Conservation (phyloP, 768 basidiomycete genomes). For the Terana coerulea region DNA sequence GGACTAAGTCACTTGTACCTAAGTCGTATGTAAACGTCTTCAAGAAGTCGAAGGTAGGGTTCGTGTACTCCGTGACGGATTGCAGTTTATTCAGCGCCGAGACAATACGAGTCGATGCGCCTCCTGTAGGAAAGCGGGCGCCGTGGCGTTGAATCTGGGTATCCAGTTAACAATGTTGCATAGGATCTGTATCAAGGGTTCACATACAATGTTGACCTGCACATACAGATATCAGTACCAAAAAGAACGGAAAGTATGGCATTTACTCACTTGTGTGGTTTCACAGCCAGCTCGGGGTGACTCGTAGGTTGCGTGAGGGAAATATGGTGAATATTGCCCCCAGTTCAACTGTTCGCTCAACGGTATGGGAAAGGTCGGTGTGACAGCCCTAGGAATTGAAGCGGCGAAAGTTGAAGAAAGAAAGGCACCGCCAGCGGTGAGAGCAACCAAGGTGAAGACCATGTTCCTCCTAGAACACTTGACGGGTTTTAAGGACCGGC, state of each 20-base stretch:
- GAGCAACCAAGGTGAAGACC: neutral
- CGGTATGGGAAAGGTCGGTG: slow-evolving; percentile 4
- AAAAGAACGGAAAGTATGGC: slow-evolving; percentile 4
- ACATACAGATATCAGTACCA: neutral
- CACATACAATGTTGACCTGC: slow-evolving; percentile 61
- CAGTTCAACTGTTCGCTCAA: slow-evolving; percentile 29
- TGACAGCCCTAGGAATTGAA: neutral
- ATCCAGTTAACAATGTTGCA: neutral
- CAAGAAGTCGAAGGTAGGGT: slow-evolving; percentile 53
- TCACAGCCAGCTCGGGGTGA: slow-evolving; percentile 46
- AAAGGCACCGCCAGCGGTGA: neutral
- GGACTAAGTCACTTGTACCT: slow-evolving; percentile 56
- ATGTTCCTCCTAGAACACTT: neutral
- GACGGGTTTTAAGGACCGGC: no score
- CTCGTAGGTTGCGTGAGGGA: slow-evolving; percentile 41
- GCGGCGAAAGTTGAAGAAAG: neutral
- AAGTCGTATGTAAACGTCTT: slow-evolving; percentile 55
- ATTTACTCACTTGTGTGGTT: slow-evolving; percentile 46
- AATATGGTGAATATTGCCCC: slow-evolving; percentile 64
- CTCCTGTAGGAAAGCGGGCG: slow-evolving; percentile 66
- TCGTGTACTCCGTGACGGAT: slow-evolving; percentile 39
- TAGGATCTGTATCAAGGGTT: neutral
- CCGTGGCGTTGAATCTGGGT: slow-evolving; percentile 76
- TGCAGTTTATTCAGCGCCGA: slow-evolving; percentile 52
- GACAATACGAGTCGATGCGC: slow-evolving; percentile 39